Evolutionary conservation across 2,329 filamentous ascomycete species (phyloP), one percentile per base, ranked within the genome.

Genomic region (Fusarium euwallaceae): DNA sequence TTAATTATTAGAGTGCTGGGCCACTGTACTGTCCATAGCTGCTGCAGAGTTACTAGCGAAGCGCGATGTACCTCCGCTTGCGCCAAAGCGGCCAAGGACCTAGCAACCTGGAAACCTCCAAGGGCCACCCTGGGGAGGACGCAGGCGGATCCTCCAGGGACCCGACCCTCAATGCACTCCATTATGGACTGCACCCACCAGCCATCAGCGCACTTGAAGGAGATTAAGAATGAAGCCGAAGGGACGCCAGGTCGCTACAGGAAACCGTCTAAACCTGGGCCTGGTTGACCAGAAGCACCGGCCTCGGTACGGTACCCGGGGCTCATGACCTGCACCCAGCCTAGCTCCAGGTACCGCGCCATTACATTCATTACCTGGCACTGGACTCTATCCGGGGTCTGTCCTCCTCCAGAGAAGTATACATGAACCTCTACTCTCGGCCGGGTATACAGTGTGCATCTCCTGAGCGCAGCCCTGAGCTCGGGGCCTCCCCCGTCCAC

Each of bases 401-500:
- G 34, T 11, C 32, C 8, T 10, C 29, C 8, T 10, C 29, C 29
- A 32, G 29, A 34, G 11, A 51, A 8, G 45, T 48, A 66, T 66
- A 76, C 61, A 67, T 66, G 64, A 73, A 55, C 65, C 69, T 65
- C 66, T 74, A 45, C 43, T 69, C 32, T 37, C 39, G 34, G 10
- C 41, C 36, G 72, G 45, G 75, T 78, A 78, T 69, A 78, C 77
- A 77, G 77, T 79, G 77, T 66, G 66, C 12, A 6, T 24, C 32
- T 41, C 37, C 67, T 67, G 66, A 79, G 77, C 77, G 77, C 77
- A 79, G 74, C 69, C 73, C 73, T 79, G 73, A 79, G 77, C 73
- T 78, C 73, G 70, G 69, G 56, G 65, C 62, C 53, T 56, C 72
- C 67, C 67, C 70, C 66, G 61, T 67, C 61, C 48, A 62, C 66